Conservation (phyloP, 192 early-diverging fungal species). For the Spizellomyces punctatus region DNA sequence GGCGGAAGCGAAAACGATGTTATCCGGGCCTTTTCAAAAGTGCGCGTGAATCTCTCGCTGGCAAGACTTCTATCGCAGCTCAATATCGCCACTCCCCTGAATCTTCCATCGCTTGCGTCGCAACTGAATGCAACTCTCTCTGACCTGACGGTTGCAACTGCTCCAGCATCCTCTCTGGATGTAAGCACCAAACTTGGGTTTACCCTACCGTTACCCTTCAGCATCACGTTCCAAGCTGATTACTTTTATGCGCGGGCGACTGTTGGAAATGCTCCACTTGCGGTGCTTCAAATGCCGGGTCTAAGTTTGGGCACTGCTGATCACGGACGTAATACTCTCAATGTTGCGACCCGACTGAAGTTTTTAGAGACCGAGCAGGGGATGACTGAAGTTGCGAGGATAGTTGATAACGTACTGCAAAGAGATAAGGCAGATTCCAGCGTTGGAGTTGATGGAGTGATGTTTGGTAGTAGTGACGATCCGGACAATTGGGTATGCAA, state of each 20-base stretch:
- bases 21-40: slow-evolving; percentile 30
- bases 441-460: slow-evolving; percentile 4
- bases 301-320: neutral
- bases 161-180: slow-evolving; percentile 9
- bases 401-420: slow-evolving; percentile 33
- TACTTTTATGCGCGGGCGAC: slow-evolving; percentile 22
- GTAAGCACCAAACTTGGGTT: slow-evolving; percentile 21
- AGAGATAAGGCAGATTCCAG: neutral
- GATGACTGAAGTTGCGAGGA: slow-evolving; percentile 18
- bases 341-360: slow-evolving; percentile 3
- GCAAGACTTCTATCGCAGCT: slow-evolving; percentile 13
- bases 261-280: slow-evolving; percentile 12
- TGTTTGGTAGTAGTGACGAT: slow-evolving; percentile 14
- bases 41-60: slow-evolving; percentile 19
- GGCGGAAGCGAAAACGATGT: slow-evolving; percentile 19
- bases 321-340: slow-evolving; percentile 11
- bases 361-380: slow-evolving; percentile 16
- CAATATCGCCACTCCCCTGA: slow-evolving; percentile 10
- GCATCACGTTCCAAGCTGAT: slow-evolving; percentile 22
- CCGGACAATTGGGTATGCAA: slow-evolving; percentile 13
- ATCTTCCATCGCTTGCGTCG: slow-evolving; percentile 9
- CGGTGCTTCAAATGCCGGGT: slow-evolving; percentile 6
- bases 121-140: slow-evolving; percentile 14
- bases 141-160: slow-evolving; percentile 1
- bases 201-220: slow-evolving; percentile 28